Evolutionary conservation across 23 red algal genomes (phyloP).

Genomic region (Chondrus crispus): DNA sequence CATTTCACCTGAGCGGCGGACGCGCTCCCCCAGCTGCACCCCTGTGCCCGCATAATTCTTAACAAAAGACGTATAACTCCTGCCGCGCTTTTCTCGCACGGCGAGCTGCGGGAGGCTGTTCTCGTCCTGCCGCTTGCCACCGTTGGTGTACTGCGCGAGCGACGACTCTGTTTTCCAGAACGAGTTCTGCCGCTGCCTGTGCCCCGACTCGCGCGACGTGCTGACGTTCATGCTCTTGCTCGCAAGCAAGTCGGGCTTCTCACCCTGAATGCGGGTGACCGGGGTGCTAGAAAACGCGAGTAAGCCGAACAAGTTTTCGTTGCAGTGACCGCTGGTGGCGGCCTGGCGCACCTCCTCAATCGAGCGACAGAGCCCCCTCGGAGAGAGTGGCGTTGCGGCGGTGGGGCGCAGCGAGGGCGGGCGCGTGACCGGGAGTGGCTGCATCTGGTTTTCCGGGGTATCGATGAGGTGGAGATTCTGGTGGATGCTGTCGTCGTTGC

Average conservation of each 20-base stretch:
- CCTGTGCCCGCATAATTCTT: neutral
- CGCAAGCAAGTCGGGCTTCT: neutral
- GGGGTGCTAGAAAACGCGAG: constrained; percentile 17
- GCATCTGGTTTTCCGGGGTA: neutral
- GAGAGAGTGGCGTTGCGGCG: neutral
- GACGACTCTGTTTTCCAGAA: no score
- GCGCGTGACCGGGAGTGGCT: constrained; percentile 4
- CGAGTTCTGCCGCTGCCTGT: no score
- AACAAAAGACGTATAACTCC: constrained; percentile 29
- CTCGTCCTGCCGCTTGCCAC: no score
- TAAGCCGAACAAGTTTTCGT: constrained; percentile 16
- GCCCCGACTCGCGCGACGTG: no score
- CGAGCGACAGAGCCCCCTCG: neutral
- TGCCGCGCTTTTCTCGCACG: constrained; percentile 10
- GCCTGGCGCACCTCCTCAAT: neutral
- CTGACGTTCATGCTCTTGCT: neutral
- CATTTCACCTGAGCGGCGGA: no score
- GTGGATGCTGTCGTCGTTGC: neutral
- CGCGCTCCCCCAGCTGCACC: neutral
- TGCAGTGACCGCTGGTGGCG: neutral
- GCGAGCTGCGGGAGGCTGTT: no score
- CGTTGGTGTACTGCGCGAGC: no score
- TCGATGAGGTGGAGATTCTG: neutral
- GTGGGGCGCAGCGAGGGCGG: constrained; percentile 37
- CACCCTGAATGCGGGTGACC: neutral